phyloP scores from a whole-genome alignment of 2,329 filamentous ascomycete species.

The Aspergillus melleus region DNA sequence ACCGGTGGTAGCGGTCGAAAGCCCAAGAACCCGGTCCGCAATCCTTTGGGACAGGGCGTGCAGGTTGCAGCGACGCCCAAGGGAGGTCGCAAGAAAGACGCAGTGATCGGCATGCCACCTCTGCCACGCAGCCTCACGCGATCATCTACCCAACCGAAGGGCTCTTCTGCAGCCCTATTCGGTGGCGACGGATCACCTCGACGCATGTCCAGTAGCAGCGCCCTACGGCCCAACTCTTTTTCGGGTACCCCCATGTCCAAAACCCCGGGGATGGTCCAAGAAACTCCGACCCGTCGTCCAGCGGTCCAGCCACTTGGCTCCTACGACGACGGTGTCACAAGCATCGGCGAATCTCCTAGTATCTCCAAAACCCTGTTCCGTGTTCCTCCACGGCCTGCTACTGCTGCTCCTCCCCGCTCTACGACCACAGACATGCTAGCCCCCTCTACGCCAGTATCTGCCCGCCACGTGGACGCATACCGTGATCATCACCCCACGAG shows the following conservation, averaged over 20 bases:
- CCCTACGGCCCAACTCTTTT: conserved; percentile 30
- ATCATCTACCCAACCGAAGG: conserved; percentile 30
- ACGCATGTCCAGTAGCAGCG: conserved; percentile 12
- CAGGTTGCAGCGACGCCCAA: conserved; percentile 53
- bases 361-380: conserved; percentile 26
- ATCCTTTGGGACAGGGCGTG: conserved; percentile 43
- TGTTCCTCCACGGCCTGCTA: conserved; percentile 27
- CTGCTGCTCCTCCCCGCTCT: conserved; percentile 25
- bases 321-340: conserved; percentile 10
- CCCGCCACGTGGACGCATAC: conserved; percentile 20
- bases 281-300: conserved; percentile 42
- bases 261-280: conserved; percentile 31
- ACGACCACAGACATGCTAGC: conserved; percentile 21
- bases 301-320: conserved; percentile 23
- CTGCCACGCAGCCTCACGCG: conserved; percentile 27
- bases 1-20: conserved; percentile 37
- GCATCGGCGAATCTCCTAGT: conserved; percentile 13
- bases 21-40: conserved; percentile 43
- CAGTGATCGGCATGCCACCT: conserved; percentile 26
- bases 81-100: conserved; percentile 36
- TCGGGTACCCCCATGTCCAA: conserved; percentile 20
- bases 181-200: conserved; percentile 6
- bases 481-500: conserved; percentile 8
- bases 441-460: conserved; percentile 31
- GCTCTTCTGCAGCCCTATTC: conserved; percentile 3